These are phyloP conservation scores for Paragyromitra xinjiangensis DNA, from an alignment of 495 filamentous ascomycete genomes.

Conservation along the genomic window DNA sequence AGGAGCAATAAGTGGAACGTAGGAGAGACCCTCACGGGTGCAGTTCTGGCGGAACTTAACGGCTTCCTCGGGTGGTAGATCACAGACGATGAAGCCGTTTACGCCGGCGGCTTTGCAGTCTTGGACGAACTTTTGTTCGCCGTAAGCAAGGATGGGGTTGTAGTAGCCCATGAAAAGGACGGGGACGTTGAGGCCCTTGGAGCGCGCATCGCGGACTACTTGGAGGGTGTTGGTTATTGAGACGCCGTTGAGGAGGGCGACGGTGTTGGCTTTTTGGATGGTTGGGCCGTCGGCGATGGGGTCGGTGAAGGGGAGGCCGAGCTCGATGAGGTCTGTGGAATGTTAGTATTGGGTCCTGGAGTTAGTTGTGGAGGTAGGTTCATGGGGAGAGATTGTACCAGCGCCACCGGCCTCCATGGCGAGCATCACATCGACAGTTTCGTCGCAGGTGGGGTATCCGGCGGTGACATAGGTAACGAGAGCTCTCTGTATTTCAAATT, in stretches of 20 bases:
- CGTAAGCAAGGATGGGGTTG: constrained; percentile 91
- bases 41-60: constrained; percentile 88
- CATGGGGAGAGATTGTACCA: constrained; percentile 63
- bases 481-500: constrained; percentile 66
- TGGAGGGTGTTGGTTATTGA: constrained; percentile 78
- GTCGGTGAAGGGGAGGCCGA: constrained; percentile 95
- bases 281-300: constrained; percentile 96
- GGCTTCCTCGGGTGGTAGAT: constrained; percentile 96
- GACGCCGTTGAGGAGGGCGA: constrained; percentile 87
- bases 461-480: constrained; percentile 97
- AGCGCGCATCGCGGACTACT: constrained; percentile 79
- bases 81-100: constrained; percentile 97
- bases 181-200: constrained; percentile 77
- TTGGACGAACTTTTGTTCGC: constrained; percentile 84
- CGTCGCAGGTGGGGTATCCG: constrained; percentile 84
- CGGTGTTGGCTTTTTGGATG: constrained; percentile 89
- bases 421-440: constrained; percentile 82
- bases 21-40: constrained; percentile 79
- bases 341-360: constrained; percentile 1
- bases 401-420: constrained; percentile 93
- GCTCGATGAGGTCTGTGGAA: constrained; percentile 75
- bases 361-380: constrained; percentile 4
- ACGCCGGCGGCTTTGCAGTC: constrained; percentile 88
- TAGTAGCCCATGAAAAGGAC: constrained; percentile 99
- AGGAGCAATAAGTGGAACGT: constrained; percentile 93